phyloP scores from a whole-genome alignment of 768 basidiomycete genomes.

The Leucosporidium creatinivorum region DNA sequence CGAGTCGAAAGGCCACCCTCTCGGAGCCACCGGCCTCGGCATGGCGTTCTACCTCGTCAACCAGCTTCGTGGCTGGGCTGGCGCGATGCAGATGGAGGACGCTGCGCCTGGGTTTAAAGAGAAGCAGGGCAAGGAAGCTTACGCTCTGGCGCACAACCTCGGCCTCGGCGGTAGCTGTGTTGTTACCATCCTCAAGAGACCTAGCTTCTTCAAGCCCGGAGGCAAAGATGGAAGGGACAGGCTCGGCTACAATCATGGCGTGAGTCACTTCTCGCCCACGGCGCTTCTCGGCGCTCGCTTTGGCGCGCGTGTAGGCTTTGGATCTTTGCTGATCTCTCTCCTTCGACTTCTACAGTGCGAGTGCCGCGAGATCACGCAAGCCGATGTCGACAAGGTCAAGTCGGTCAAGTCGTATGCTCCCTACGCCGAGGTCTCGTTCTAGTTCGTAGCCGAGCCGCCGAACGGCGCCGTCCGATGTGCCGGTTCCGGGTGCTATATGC shows the following conservation, averaged over 20 bases:
- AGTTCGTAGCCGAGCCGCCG: background rate
- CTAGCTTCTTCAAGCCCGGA: conserved; percentile 65
- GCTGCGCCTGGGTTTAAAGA: conserved; percentile 16
- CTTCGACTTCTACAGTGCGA: background rate
- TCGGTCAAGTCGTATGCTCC: no score
- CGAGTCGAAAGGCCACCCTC: conserved; percentile 77
- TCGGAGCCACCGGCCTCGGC: conserved; percentile 33
- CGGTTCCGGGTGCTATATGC: no score
- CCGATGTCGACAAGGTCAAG: conserved; percentile 3
- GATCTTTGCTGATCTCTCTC: background rate
- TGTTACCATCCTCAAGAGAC: conserved; percentile 64
- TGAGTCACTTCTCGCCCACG: no score
- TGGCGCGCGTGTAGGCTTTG: background rate
- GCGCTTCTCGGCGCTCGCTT: background rate
- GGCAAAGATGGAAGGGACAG: conserved; percentile 60
- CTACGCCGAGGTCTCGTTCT: background rate
- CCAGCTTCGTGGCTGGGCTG: conserved; percentile 31
- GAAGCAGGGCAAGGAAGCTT: conserved; percentile 38
- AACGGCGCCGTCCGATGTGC: no score
- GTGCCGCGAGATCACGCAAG: background rate
- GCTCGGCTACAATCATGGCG: conserved; percentile 72
- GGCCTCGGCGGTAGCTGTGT: conserved; percentile 59
- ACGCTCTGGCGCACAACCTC: conserved; percentile 72
- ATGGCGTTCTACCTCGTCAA: conserved; percentile 19
- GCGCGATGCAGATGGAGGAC: conserved; percentile 32